Evolutionary conservation across 2,329 filamentous ascomycete genomes (phyloP).

Genomic region (Pseudogymnoascus sp.): DNA sequence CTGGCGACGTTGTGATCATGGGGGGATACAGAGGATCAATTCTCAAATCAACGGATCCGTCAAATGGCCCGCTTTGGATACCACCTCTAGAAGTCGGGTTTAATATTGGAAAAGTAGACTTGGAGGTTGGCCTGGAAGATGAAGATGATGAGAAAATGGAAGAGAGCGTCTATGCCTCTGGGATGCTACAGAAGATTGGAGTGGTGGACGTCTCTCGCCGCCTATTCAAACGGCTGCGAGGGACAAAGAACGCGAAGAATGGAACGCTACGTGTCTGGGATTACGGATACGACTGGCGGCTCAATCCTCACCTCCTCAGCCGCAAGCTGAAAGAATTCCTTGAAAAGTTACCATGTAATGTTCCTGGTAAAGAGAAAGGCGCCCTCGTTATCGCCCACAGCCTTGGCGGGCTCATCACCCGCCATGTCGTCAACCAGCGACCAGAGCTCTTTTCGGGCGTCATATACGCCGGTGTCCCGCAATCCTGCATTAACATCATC

Average conservation of each 20-base stretch:
- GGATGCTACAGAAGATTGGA: constrained; percentile 86
- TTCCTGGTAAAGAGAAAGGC: constrained; percentile 50
- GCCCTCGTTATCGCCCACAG: constrained; percentile 80
- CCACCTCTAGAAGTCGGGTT: constrained; percentile 79
- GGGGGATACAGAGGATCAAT: constrained; percentile 88
- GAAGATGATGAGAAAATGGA: constrained; percentile 80
- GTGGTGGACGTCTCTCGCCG: constrained; percentile 82
- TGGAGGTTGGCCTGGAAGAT: constrained; percentile 74
- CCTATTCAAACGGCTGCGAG: constrained; percentile 67
- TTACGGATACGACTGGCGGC: constrained; percentile 90
- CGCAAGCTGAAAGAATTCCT: constrained; percentile 65
- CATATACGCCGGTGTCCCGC: constrained; percentile 75
- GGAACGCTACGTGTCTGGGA: constrained; percentile 75
- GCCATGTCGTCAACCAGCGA: constrained; percentile 76
- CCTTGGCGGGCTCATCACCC: constrained; percentile 77
- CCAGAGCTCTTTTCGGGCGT: constrained; percentile 83
- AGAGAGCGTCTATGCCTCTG: constrained; percentile 72
- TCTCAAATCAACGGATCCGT: constrained; percentile 72
- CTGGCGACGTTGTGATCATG: constrained; percentile 78
- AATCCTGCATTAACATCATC: constrained; percentile 83
- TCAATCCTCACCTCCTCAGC: constrained; percentile 72
- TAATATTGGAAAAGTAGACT: constrained; percentile 82
- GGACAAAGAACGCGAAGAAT: constrained; percentile 61
- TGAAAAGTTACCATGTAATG: constrained; percentile 66
- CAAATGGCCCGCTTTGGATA: constrained; percentile 85